Evolutionary conservation across 1,139 yeast species (phyloP).

Genomic region (Hemisphaericaspora subhashii): DNA sequence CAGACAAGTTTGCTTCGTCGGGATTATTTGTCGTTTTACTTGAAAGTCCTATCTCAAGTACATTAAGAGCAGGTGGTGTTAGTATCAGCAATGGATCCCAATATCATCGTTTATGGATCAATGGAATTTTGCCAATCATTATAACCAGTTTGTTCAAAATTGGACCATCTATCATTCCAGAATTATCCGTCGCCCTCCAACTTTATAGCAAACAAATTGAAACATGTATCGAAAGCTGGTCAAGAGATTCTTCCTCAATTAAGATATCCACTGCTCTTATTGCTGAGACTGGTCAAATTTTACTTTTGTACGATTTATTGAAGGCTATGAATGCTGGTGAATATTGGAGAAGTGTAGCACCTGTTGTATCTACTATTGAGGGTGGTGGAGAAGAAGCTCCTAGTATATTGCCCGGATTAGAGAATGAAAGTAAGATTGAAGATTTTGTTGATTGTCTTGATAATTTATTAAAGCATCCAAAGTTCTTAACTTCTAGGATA

Average conservation of each 20-base stretch:
- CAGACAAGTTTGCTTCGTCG: conserved; percentile 60
- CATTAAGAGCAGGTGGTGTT: conserved; percentile 66
- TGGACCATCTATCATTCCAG: conserved; percentile 65
- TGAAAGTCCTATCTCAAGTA: conserved; percentile 71
- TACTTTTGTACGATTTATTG: conserved; percentile 62
- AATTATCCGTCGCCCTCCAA: conserved; percentile 61
- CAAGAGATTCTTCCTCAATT: conserved; percentile 52
- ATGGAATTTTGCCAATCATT: conserved; percentile 73
- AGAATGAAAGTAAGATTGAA: conserved; percentile 54
- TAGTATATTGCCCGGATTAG: conserved; percentile 60
- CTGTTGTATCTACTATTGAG: conserved; percentile 9
- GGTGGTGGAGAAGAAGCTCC: conserved; percentile 17
- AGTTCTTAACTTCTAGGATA: conserved; percentile 70
- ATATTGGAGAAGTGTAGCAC: conserved; percentile 24
- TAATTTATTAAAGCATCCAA: conserved; percentile 81
- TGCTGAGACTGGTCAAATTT: conserved; percentile 79
- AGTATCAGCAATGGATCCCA: conserved; percentile 50
- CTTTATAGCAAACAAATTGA: conserved; percentile 68
- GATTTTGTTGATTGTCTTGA: conserved; percentile 60
- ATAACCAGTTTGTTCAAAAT: conserved; percentile 60
- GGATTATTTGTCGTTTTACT: conserved; percentile 72
- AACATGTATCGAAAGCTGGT: conserved; percentile 69
- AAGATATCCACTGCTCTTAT: conserved; percentile 64
- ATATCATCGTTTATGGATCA: conserved; percentile 76
- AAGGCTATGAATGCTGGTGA: conserved; percentile 48